Evolutionary conservation across 2,329 filamentous ascomycete species (phyloP), one percentile per base, ranked within the genome.

Genomic region (Aspergillus piperis): DNA sequence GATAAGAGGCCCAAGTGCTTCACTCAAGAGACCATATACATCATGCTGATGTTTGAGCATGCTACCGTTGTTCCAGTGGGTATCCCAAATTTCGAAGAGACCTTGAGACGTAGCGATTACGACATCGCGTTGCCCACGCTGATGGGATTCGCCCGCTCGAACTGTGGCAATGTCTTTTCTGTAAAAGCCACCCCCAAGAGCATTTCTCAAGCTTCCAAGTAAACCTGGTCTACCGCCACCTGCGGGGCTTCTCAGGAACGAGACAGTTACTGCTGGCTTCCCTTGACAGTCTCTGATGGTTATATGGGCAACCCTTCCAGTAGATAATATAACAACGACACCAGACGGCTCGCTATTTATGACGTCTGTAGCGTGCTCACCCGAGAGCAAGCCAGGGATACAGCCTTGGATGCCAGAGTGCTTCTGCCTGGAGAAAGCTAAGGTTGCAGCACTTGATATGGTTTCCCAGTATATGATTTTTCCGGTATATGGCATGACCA

Each of bases 401-500:
- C 81, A 80, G 49, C 90, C 87, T 70, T 96, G 91, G 15, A 96
- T 86, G 15, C 91, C 91, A 65, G 88, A 89, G 65, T 90, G 88
- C 70, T 91, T 90, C 72, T 96, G 90, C 65, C 90, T 89, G 70
- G 94, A 90, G 42, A 96, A 86, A 64, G 90, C 91, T 58, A 96
- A 83, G 0, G 91, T 92, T 41, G 92, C 90, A 8, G 92, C 92
- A 74, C 88, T 92, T 58, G 94, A 92, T 64, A 98, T 90, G 41
- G 92, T 96, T 74, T 98, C 95, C 92, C 95, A 98, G 75, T 95
- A 98, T 48, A 91, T 88, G 55, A 98, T 87, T 75, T 89, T 93
- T 55, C 95, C 95, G 52, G 84, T 92, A 17, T 86, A 86, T 11
- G 94, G 90, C 79, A 94, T 91, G 39, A 98, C 84, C 39, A 97